Evolutionary conservation across 208 protist species (phyloP), one percentile per base, ranked within the genome.

Genomic region (Tritrichomonas musculus): DNA sequence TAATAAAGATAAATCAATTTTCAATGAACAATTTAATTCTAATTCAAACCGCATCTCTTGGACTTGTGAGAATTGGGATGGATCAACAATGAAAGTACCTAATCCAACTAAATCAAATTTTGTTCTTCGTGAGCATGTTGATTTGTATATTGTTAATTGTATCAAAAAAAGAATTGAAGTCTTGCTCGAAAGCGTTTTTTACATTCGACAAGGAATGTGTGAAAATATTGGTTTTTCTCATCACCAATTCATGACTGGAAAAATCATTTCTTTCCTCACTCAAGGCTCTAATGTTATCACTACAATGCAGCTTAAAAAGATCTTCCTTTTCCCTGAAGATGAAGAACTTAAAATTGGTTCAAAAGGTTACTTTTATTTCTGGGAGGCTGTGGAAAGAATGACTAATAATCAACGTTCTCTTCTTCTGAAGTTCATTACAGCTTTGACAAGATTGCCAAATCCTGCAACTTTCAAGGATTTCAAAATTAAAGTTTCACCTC

Each of bases 251-350:
- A 88, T 88, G 77, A 57, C n/a, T 57, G 77, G 41, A 53, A 53
- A 25, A 9, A 9, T 88, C 0, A 33, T 88, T 39, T 53, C 77
- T 33, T 30, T 88, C 9, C 30, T 57, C 0, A 17, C 47, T 20
- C 77, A 88, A 88, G 77, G 77, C 17, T 88, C 77, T 22, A 88
- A 88, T 30, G 30, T 88, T 8, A 57, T 88, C 5, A 88, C 77
- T 39, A 88, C 77, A 20, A 20, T 1, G 33, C 77, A 88, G 27
- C 41, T 88, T 25, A 53, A 60, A 30, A 17, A 53, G 27, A 88
- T 88, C 20, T 39, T 33, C 25, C 5, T 27, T 41, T 88, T 88
- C n/a, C n/a, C n/a, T n/a, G n/a, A n/a, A n/a, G 41, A 88, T 88
- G 77, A 47, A 39, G 33, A 47, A 30, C 33, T 53, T 60, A 20